Conservation (phyloP, 2,329 filamentous ascomycete genomes). For the Cladosporium halotolerans region DNA sequence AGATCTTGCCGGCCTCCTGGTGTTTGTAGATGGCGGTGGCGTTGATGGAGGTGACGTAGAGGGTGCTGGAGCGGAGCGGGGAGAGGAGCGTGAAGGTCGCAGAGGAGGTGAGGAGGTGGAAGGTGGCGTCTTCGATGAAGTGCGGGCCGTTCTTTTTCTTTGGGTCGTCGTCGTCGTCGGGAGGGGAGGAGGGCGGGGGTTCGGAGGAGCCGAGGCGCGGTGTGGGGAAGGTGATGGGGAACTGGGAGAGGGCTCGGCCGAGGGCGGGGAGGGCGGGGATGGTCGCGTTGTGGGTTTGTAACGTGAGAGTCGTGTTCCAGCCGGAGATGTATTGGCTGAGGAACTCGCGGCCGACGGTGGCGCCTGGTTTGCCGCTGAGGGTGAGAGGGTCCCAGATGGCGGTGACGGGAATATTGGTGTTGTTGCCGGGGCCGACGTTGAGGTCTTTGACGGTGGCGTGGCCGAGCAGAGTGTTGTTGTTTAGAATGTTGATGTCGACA, state of each 20-base stretch:
- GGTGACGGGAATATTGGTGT: constrained; percentile 61
- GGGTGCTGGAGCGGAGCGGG: constrained; percentile 63
- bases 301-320: constrained; percentile 71
- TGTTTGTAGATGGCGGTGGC: constrained; percentile 79
- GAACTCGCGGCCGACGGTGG: constrained; percentile 60
- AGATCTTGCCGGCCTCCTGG: constrained; percentile 69
- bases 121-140: constrained; percentile 78
- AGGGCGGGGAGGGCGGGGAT: constrained; percentile 69
- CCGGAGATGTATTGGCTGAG: constrained; percentile 84
- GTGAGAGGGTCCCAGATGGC: constrained; percentile 68
- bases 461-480: constrained; percentile 68
- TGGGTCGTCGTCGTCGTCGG: constrained; percentile 38
- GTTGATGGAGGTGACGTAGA: constrained; percentile 73
- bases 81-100: constrained; percentile 79
- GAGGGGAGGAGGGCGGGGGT: constrained; percentile 21
- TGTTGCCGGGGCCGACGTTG: constrained; percentile 60
- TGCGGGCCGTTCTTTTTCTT: constrained; percentile 44
- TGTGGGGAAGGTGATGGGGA: constrained; percentile 65
- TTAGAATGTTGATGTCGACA: constrained; percentile 67
- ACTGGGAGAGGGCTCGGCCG: constrained; percentile 63
- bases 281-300: constrained; percentile 64
- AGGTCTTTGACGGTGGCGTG: constrained; percentile 64
- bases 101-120: constrained; percentile 81
- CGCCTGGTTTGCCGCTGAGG: constrained; percentile 56
- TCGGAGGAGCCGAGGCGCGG: constrained; percentile 60